Base-by-base conservation (phyloP, 108 stramenopile genomes). In the Pseudonitzschia pungens region DNA sequence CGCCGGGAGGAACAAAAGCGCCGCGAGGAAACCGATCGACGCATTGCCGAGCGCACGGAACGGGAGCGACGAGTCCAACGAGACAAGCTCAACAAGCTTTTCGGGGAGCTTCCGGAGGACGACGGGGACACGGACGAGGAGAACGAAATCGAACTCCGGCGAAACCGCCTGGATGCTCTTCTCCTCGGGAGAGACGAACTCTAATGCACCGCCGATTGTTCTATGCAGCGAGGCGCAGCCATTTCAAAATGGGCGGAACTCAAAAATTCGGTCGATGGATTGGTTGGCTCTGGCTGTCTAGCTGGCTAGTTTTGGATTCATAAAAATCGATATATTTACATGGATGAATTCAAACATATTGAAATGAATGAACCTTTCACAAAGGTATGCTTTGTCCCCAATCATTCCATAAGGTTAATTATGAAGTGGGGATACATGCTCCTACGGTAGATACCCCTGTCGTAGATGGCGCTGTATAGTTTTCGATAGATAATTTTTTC, bases 21-120 rank as follows among this genome's bases (percentile, higher is more conserved):
- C 18, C 21, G 21, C 4, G 45, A 48, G 0, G 28, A 29, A 67
- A 24, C 0, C 21, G 36, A 41, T 10, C 12, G 43, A 16, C 36
- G 31, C 66, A 5, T 67, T 7, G 54, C 65, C 20, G 16, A 9
- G 15, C 9, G 2, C 55, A 65, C 56, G 29, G 65, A 55, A 58
- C 43, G 31, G 65, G 28, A 64, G 18, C 44, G 48, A 24, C 62
- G 12, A 51, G n/a, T 69, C 43, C 70, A 75, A 53, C 51, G 81
- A 28, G 84, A 88, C 53, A 55, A 32, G 16, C 85, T 82, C 40
- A 77, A 76, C 44, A 51, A 21, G 44, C 40, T 50, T 31, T 72
- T 48, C 26, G 84, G 82, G 78, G 58, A 81, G 41, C 87, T 83
- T n/a, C 11, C 29, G 20, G 50, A 77, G 76, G 65, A 81, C 86